Evolutionary conservation across 2,329 filamentous ascomycete species (phyloP).

Genomic region (Neofusicoccum kwambonambiense): DNA sequence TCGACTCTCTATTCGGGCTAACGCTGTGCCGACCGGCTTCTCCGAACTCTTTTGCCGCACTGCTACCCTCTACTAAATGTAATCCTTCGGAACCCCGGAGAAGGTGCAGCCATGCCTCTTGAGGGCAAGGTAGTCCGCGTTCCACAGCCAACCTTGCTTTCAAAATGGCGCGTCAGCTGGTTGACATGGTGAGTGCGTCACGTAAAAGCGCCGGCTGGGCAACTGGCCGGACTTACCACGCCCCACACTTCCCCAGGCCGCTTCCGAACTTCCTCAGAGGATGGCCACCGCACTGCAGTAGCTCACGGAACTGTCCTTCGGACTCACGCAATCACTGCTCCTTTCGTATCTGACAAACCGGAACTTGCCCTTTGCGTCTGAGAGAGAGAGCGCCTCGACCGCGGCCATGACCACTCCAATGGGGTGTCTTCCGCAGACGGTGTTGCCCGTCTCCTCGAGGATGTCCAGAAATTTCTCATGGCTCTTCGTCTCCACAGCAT

Average conservation of each 20-base stretch:
- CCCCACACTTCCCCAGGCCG: conserved; percentile 8
- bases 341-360: conserved; percentile 83
- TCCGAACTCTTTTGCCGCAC: neutral
- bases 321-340: conserved; percentile 69
- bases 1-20: neutral
- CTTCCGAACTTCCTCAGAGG: conserved; percentile 44
- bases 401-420: conserved; percentile 92
- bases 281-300: conserved; percentile 92
- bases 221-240: neutral
- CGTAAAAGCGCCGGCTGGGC: neutral
- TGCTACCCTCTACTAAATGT: neutral
- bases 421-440: conserved; percentile 90
- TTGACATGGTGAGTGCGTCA: neutral
- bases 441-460: conserved; percentile 75
- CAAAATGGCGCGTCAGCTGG: conserved; percentile 3
- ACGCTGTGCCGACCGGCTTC: neutral
- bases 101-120: neutral
- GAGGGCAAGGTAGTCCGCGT: neutral
- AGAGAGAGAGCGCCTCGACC: conserved; percentile 61
- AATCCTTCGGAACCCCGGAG: neutral
- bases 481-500: conserved; percentile 74
- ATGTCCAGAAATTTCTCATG: conserved; percentile 69
- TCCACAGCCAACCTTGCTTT: neutral
- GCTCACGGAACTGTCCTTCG: conserved; percentile 82
- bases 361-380: conserved; percentile 56